Conservation (phyloP, 352 stramenopile genomes). For the Plasmopara halstedii region DNA sequence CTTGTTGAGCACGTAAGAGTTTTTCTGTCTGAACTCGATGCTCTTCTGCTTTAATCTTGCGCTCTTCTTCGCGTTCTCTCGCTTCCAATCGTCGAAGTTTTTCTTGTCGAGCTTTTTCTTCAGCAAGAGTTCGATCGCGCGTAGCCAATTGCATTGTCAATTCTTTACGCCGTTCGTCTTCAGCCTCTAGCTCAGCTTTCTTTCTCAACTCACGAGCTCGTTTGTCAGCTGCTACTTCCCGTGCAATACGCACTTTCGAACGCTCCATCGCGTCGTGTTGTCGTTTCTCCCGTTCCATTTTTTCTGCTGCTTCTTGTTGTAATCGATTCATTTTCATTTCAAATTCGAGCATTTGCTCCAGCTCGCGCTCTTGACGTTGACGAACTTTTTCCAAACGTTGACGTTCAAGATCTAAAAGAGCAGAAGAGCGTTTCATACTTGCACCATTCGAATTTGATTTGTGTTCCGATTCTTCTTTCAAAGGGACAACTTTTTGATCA, state of each 20-base stretch:
- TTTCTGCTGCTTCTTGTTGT: constrained; percentile 65
- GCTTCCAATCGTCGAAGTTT: constrained; percentile 56
- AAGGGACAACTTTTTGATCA: constrained; percentile 15
- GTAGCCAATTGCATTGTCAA: constrained; percentile 62
- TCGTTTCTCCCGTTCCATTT: constrained; percentile 55
- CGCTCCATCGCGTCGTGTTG: constrained; percentile 64
- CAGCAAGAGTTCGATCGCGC: constrained; percentile 58
- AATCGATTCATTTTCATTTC: constrained; percentile 87
- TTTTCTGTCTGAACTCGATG: constrained; percentile 50
- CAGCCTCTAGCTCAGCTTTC: constrained; percentile 72
- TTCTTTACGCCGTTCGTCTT: constrained; percentile 66
- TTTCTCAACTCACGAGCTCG: constrained; percentile 76
- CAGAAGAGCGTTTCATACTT: constrained; percentile 16
- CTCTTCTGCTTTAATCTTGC: constrained; percentile 68
- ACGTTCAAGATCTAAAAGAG: constrained; percentile 60
- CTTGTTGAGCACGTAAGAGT: constrained; percentile 52
- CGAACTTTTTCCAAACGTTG: constrained; percentile 70
- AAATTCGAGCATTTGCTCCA: constrained; percentile 90
- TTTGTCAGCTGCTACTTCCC: constrained; percentile 69
- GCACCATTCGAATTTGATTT: not conserved
- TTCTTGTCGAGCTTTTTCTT: constrained; percentile 75
- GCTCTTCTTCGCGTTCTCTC: constrained; percentile 58
- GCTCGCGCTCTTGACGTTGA: constrained; percentile 63
- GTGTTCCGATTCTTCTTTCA: not conserved
- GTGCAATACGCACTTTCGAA: constrained; percentile 47